Conservation (phyloP, 768 basidiomycete species). For the Xerocomus potaroensis region DNA sequence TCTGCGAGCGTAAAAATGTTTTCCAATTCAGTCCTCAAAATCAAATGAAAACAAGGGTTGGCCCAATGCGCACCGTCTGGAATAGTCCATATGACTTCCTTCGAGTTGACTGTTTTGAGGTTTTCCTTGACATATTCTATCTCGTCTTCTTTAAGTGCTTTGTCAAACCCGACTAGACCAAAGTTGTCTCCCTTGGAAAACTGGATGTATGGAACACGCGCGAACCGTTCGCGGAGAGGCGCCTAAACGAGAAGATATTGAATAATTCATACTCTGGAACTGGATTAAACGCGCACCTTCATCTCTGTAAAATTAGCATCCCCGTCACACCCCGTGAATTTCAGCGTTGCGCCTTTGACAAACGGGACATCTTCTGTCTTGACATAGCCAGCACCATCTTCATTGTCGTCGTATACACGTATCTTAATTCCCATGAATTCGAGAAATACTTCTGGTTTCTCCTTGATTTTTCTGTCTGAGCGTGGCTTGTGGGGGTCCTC, state of each 20-base stretch:
- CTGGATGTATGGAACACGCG: conserved; percentile 45
- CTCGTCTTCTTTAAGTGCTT: conserved; percentile 66
- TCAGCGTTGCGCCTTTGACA: conserved; percentile 42
- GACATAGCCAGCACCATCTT: conserved; percentile 45
- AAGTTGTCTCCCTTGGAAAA: conserved; percentile 41
- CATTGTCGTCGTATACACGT: conserved; percentile 49
- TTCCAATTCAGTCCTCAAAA: not conserved
- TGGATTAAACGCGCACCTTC: conserved; percentile 34
- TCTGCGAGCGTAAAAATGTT: conserved; percentile 38
- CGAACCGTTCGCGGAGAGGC: conserved; percentile 45
- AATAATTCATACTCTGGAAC: not conserved
- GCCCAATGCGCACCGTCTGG: conserved; percentile 48
- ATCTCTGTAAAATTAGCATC: conserved; percentile 62
- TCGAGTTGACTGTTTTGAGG: conserved; percentile 59
- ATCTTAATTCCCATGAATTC: conserved; percentile 73
- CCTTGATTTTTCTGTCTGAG: conserved; percentile 33
- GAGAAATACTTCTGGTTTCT: conserved; percentile 59
- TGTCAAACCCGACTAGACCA: conserved; percentile 55
- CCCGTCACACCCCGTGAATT: conserved; percentile 49
- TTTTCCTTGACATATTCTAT: conserved; percentile 63
- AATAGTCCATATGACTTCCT: conserved; percentile 59
- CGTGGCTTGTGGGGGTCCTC: conserved; percentile 32
- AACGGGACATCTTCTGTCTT: conserved; percentile 41
- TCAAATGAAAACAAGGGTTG: not conserved
- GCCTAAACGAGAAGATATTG: conserved; percentile 26